Base-by-base conservation (phyloP, 768 basidiomycete genomes). In the Exidia glandulosa region DNA sequence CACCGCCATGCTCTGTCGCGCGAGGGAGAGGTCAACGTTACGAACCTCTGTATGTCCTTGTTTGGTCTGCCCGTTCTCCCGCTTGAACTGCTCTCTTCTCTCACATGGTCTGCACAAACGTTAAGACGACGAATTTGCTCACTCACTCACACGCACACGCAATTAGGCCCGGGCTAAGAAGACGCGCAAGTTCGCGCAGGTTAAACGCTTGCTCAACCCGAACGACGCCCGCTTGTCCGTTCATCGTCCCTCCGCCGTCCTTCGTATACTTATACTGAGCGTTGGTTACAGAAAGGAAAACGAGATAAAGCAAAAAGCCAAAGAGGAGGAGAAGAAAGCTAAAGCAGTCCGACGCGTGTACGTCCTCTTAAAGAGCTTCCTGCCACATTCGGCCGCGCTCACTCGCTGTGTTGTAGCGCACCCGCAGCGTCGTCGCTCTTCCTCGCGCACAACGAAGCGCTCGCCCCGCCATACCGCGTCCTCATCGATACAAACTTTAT, bases 401-500 rank as follows among this genome's bases (percentile, higher is more conserved):
- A 19, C 29, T 36, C 19, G n/a, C n/a, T n/a, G n/a, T n/a, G n/a
- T n/a, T n/a, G n/a, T 68, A 95, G 93, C 52, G 83, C 88, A 3
- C 88, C 90, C 68, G 79, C 88, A 47, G 85, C 94, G n/a, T 89
- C 93, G 32, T 92, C 94, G 23, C 78, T 97, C 65, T 97, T 97
- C 78, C 79, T 99, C 45, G 85, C 88, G 3, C 96, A 98, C 72
- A 98, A 99, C 71, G 86, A 88, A 25, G 88, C 96, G 23, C 88
- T 99, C 54, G 94, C 91, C 0, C 96, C 96, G 0, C 96, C 96
- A 3, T 99, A 98, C 70, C 85, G 95, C 23, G 91, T 99, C 30
- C 83, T 99, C 37, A 92, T 99, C 62, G 96, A 99, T 73, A 99
- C 96, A 70, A 99, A 99, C 71, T 98, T 99, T 66, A 99, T 99